phyloP scores from a whole-genome alignment of 441 rosid species.

The Eutrema salsugineum region DNA sequence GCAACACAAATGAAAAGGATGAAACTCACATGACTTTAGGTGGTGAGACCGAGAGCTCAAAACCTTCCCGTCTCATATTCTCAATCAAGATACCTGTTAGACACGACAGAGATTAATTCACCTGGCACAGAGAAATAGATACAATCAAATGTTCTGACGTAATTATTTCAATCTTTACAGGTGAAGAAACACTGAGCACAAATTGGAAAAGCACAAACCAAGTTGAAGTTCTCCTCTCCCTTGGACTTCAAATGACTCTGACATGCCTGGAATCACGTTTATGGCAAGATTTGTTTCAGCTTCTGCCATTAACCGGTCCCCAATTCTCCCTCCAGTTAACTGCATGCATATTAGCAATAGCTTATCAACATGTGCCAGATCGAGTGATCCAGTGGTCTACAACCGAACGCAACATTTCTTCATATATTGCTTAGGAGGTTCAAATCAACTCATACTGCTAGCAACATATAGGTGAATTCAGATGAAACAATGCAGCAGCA shows the following conservation, averaged over 20 bases:
- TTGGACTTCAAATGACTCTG: conserved; percentile 93
- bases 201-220: conserved; percentile 47
- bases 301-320: conserved; percentile 84
- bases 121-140: not conserved
- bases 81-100: conserved; percentile 86
- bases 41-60: conserved; percentile 93
- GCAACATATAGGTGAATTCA: not conserved
- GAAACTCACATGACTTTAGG: conserved; percentile 92
- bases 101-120: conserved; percentile 20
- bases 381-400: not conserved
- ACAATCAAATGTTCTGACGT: not conserved
- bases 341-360: conserved; percentile 32
- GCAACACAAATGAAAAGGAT: conserved; percentile 4
- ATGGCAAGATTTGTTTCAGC: conserved; percentile 98
- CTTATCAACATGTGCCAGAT: conserved; percentile 21
- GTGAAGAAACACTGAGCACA: not conserved
- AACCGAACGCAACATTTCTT: not conserved
- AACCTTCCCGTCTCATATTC: conserved; percentile 98
- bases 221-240: conserved; percentile 99
- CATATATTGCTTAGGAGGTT: not conserved
- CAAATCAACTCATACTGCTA: not conserved
- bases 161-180: not conserved
- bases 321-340: conserved; percentile 94
- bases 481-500: not conserved
- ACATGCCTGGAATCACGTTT: conserved; percentile 80